Evolutionary conservation across 148 eudicot genomes (phyloP).

Genomic region (Chenopodium formosanum): DNA sequence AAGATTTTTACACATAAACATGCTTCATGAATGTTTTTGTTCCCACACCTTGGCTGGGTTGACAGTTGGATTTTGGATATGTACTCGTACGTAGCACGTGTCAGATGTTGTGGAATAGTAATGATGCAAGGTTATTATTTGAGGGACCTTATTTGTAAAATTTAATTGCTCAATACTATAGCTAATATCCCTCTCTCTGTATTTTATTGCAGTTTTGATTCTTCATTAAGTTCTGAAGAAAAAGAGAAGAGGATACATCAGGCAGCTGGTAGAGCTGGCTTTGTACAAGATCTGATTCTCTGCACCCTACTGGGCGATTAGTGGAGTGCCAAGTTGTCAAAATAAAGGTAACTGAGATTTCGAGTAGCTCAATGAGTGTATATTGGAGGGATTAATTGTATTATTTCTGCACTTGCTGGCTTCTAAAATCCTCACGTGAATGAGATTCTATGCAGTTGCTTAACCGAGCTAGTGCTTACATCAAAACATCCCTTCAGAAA

Average conservation of each 20-base stretch:
- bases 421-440: constrained; percentile 1
- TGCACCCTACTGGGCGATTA: constrained; percentile 71
- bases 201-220: constrained; percentile 57
- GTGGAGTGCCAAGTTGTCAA: constrained; percentile 12
- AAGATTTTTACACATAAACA: not conserved
- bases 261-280: constrained; percentile 73
- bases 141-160: too few relatives aligned
- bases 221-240: constrained; percentile 79
- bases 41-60: not conserved
- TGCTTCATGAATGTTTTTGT: not conserved
- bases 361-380: not conserved
- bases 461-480: constrained; percentile 3
- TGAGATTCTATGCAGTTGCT: not conserved
- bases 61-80: not conserved
- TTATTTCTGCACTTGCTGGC: constrained; percentile 16
- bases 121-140: too few relatives aligned
- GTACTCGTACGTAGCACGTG: too few relatives aligned
- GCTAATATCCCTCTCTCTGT: not conserved
- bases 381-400: constrained; percentile 9
- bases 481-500: constrained; percentile 17
- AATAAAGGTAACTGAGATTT: constrained; percentile 29
- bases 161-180: too few relatives aligned
- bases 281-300: constrained; percentile 75
- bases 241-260: constrained; percentile 65
- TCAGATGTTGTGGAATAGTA: too few relatives aligned